Conservation (phyloP, 495 filamentous ascomycete species). For the Recurvomyces mirabilis region DNA sequence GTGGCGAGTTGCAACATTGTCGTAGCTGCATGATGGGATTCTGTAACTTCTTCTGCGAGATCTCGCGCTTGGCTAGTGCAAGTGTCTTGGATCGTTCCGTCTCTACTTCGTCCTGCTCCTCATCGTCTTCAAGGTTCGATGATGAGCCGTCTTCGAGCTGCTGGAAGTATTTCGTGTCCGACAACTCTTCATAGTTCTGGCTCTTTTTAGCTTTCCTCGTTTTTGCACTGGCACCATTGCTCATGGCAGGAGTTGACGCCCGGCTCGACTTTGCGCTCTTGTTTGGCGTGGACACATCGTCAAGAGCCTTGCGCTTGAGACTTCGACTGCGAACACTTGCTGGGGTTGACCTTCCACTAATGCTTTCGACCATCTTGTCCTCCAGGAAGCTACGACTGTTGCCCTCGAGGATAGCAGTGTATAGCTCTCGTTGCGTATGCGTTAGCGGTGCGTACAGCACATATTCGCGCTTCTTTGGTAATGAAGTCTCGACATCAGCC, state of each 20-base stretch:
- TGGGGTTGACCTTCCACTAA: constrained; percentile 22
- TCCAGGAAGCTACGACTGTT: constrained; percentile 73
- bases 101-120: constrained; percentile 43
- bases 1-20: constrained; percentile 81
- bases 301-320: constrained; percentile 42
- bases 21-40: constrained; percentile 91
- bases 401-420: constrained; percentile 71
- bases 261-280: constrained; percentile 68
- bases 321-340: constrained; percentile 31
- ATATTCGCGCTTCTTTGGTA: constrained; percentile 96
- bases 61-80: constrained; percentile 72
- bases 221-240: constrained; percentile 33
- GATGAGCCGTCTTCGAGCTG: constrained; percentile 43
- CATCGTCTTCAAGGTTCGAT: not conserved
- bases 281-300: constrained; percentile 33
- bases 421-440: constrained; percentile 76
- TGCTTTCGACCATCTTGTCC: constrained; percentile 64
- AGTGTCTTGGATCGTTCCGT: constrained; percentile 59
- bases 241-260: constrained; percentile 53
- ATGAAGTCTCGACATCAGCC: constrained; percentile 73
- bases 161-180: constrained; percentile 57
- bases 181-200: constrained; percentile 61
- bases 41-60: constrained; percentile 83
- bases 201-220: constrained; percentile 40
- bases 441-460: constrained; percentile 86